Conservation (phyloP, 2,329 filamentous ascomycete species). For the Fusarium armeniacum region DNA sequence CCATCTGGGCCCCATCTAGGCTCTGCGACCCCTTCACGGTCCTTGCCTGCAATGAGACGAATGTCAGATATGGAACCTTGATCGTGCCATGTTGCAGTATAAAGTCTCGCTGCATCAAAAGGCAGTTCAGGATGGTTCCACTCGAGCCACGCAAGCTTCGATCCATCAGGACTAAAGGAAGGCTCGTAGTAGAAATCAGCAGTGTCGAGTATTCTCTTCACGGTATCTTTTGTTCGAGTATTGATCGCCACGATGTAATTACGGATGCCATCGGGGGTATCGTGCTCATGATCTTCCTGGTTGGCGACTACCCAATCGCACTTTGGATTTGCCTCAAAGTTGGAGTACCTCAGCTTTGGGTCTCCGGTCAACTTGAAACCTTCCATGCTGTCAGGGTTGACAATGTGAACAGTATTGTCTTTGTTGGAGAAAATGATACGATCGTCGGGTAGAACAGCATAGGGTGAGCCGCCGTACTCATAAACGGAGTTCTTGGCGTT, state of each 20-base stretch:
- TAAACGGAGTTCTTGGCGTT: constrained; percentile 63
- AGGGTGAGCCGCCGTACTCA: constrained; percentile 66
- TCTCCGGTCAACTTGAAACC: constrained; percentile 53
- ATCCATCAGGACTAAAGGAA: constrained; percentile 62
- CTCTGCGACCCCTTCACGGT: constrained; percentile 61
- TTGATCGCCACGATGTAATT: constrained; percentile 60
- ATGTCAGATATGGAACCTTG: constrained; percentile 51
- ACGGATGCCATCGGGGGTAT: constrained; percentile 52
- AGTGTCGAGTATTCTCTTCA: constrained; percentile 57
- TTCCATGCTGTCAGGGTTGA: constrained; percentile 56
- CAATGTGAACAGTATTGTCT: constrained; percentile 59
- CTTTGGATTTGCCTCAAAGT: constrained; percentile 60
- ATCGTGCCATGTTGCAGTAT: constrained; percentile 58
- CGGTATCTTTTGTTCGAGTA: constrained; percentile 56
- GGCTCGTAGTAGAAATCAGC: constrained; percentile 68
- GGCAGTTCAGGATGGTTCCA: constrained; percentile 69
- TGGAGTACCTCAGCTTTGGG: constrained; percentile 59
- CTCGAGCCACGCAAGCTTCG: constrained; percentile 65
- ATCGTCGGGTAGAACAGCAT: constrained; percentile 57
- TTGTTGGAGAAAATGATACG: constrained; percentile 63
- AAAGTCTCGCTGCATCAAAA: constrained; percentile 63
- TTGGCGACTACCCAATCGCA: constrained; percentile 63
- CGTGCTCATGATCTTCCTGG: constrained; percentile 64
- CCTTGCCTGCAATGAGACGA: constrained; percentile 58
- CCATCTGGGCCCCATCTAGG: constrained; percentile 66